These are phyloP conservation scores for Corchorus olitorius DNA, from an alignment of 345 rosid genomes.

Conservation along the genomic window DNA sequence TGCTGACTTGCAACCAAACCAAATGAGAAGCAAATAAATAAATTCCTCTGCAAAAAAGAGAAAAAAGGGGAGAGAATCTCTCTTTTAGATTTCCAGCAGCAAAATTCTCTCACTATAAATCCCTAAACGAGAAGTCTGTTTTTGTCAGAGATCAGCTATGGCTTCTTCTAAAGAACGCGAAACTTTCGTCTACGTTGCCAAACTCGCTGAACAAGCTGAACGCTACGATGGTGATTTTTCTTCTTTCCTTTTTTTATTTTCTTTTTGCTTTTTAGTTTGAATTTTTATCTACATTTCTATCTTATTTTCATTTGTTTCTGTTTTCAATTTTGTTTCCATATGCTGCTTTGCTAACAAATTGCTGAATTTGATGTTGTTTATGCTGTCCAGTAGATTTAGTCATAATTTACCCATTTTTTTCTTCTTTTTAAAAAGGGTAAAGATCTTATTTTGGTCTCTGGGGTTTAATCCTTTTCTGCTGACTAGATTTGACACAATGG, in stretches of 20 bases:
- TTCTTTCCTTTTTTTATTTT: not conserved
- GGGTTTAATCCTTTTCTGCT: not conserved
- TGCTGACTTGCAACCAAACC: too few species aligned
- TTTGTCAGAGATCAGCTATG: slow-evolving; percentile 31
- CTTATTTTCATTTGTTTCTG: not conserved
- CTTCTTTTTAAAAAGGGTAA: not conserved
- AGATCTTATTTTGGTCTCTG: not conserved
- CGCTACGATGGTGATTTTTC: slow-evolving; percentile 44
- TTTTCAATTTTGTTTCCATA: not conserved
- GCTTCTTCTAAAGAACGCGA: slow-evolving; percentile 35
- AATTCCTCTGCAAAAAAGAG: not conserved
- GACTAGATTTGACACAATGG: not conserved
- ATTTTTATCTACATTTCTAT: not conserved
- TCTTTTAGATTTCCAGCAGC: not conserved
- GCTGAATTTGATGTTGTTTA: not conserved
- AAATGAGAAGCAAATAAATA: too few species aligned
- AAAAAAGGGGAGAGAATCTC: not conserved
- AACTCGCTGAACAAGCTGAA: slow-evolving; percentile 61
- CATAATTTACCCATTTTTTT: not conserved
- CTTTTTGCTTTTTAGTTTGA: not conserved
- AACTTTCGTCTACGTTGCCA: slow-evolving; percentile 49
- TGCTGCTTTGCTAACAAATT: not conserved
- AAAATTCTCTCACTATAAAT: not conserved
- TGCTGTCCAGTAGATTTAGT: not conserved
- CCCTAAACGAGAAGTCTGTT: not conserved